Evolutionary conservation across 768 basidiomycete species (phyloP), one percentile per base, ranked within the genome.

Genomic region (Tephrocybe sp.): DNA sequence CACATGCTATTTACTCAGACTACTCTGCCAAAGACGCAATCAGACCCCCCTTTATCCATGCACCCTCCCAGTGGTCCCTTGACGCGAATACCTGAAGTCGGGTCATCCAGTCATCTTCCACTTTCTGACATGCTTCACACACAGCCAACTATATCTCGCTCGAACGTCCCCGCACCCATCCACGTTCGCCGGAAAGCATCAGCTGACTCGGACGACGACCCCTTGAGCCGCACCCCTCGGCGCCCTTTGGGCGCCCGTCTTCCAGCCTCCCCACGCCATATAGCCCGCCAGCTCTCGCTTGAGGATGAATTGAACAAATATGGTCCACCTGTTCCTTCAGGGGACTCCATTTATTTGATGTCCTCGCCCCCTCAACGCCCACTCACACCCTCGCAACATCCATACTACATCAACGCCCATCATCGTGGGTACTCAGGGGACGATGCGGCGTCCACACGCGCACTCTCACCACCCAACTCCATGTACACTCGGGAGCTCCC

Each of bases 221-320:
- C 15, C 11, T 37, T 32, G 18, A n/a, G 22, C 12, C 30, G 24
- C 24, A 4, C 21, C 30, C 37, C 21, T 27, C 18, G 11, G 22
- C 42, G 43, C 11, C 50, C 38, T 13, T 43, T 51, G 44, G 49
- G 51, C 15, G 44, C 51, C 6, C 51, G 51, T 18, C 39, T 41
- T 1, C 51, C 42, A 24, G 43, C 41, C 7, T 43, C 51, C 15
- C 44, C 44, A 18, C 28, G 22, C 16, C 44, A 46, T 12, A 26
- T 26, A 18, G 32, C 38, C 6, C 51, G 39, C 13, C 51, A 47
- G 28, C 38, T 32, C 24, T 52, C 51, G 6, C 31, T 52, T 19
- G 51, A 52, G 4, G 27, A 35, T 8, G 44, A 42, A 19, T 2
- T 46, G 4, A 32, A 22, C 43, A 28, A 41, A 8, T 41, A 21